Evolutionary conservation across 129 eudicot genomes (phyloP), one percentile per base, ranked within the genome.

Genomic region (Arctium lappa): DNA sequence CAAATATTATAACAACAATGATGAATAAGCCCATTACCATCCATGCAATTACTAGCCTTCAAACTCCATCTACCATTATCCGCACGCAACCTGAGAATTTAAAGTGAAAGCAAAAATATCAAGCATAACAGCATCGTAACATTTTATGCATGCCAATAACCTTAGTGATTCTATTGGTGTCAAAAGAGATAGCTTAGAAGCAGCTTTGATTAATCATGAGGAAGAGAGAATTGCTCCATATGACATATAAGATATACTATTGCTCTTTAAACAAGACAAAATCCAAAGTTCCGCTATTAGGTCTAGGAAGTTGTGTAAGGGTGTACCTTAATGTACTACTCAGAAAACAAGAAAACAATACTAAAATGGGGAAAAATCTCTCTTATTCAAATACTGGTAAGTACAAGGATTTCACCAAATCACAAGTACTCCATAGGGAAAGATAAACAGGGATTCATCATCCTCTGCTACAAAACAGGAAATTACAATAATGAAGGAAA

Each of bases 21-120:
- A 68, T 81, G 76, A 76, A 38, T 16, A 77, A 79, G 62, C 32
- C n/a, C 44, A 82, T 88, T 95, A 95, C 97, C 99, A 77, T 88
- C 88, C 6, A 75, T 36, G 70, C 69, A 82, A 83, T 81, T 84
- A 83, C 88, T 78, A 33, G 80, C 73, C 66, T 79, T 75, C 40
- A 36, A 18, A 48, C 60, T 80, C 78, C 79, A 78, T 79, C 73
- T 76, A 79, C 84, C 86, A 73, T 78, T 85, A 73, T 91, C 96
- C 66, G 84, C 94, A 22, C 93, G 88, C 46, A 73, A 77, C 86
- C 98, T 94, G 91, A 82, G 73, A 75, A 85, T 77, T 22, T 36
- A 71, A 77, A 80, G 72, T 33, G 30, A 75, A 83, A 33, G 7
- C n/a, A 76, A 37, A 79, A 53, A 81, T 36, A 63, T 42, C 30